These are phyloP conservation scores for Aspergillus sojae DNA, from an alignment of 2,329 filamentous ascomycete species.

Conservation along the genomic window DNA sequence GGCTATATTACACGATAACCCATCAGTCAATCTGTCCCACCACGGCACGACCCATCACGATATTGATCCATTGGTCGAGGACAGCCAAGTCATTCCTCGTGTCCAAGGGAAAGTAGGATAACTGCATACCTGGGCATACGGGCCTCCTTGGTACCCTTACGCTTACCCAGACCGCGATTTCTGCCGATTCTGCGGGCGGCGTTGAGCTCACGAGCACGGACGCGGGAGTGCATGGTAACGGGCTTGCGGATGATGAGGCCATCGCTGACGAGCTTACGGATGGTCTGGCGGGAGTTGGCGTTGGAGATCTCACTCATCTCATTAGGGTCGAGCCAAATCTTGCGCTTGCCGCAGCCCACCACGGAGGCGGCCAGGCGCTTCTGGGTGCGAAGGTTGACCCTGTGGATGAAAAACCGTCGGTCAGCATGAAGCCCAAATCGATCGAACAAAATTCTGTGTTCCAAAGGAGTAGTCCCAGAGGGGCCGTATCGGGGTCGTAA, in stretches of 20 bases:
- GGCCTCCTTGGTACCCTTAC: slow-evolving; percentile 99
- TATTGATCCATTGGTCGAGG: neutral
- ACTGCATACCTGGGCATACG: slow-evolving; percentile 90
- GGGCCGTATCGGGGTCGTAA: slow-evolving; percentile 9
- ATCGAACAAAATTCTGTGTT: slow-evolving; percentile 13
- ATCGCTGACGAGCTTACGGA: slow-evolving; percentile 99
- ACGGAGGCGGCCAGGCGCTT: slow-evolving; percentile 99
- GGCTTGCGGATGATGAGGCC: slow-evolving; percentile 99
- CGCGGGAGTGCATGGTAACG: slow-evolving; percentile 99
- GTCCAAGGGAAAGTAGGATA: slow-evolving; percentile 15
- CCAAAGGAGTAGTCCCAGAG: slow-evolving; percentile 9
- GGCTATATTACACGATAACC: slow-evolving; percentile 57
- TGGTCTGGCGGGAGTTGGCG: slow-evolving; percentile 99
- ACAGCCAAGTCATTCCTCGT: neutral
- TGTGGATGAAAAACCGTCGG: slow-evolving; percentile 48
- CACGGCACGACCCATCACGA: neutral
- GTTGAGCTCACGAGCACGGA: slow-evolving; percentile 92
- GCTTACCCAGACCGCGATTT: slow-evolving; percentile 99
- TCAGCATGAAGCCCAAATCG: slow-evolving; percentile 33
- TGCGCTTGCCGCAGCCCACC: slow-evolving; percentile 98
- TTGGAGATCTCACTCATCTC: slow-evolving; percentile 99
- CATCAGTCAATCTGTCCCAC: slow-evolving; percentile 21
- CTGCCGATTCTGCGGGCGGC: slow-evolving; percentile 91
- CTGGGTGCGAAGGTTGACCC: slow-evolving; percentile 99
- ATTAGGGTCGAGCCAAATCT: slow-evolving; percentile 99